phyloP scores from a whole-genome alignment of 768 basidiomycete species.

The Collybiopsis luxurians region DNA sequence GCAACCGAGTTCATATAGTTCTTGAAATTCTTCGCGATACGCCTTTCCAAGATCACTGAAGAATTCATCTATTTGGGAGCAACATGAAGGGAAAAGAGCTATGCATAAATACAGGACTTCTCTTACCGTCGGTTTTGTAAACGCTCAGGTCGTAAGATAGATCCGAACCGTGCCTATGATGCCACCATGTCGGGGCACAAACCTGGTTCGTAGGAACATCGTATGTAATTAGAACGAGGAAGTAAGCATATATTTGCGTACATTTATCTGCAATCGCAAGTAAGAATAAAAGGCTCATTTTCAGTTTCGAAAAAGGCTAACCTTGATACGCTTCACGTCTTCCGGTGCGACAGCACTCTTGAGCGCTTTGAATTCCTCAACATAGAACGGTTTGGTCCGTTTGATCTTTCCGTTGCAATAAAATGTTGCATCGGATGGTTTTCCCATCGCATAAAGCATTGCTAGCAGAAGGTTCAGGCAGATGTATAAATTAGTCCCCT shows the following conservation, averaged over 20 bases:
- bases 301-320: too few species aligned
- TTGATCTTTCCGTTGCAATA: constrained; percentile 58
- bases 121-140: constrained; percentile 57
- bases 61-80: constrained; percentile 39
- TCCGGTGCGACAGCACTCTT: constrained; percentile 55
- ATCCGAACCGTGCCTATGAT: constrained; percentile 62
- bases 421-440: constrained; percentile 35
- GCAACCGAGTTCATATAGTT: constrained; percentile 47
- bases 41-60: constrained; percentile 46
- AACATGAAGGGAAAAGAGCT: too few species aligned
- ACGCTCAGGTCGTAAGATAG: constrained; percentile 53
- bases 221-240: too few species aligned
- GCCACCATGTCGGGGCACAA: constrained; percentile 72
- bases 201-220: constrained; percentile 27
- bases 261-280: too few species aligned
- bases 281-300: too few species aligned
- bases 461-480: constrained; percentile 1
- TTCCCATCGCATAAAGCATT: constrained; percentile 37
- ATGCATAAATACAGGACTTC: too few species aligned
- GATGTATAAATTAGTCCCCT: too few species aligned
- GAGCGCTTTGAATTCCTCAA: constrained; percentile 60
- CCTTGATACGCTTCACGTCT: constrained; percentile 67
- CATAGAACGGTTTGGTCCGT: constrained; percentile 59
- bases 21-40: constrained; percentile 47
- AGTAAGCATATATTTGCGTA: too few species aligned